These are phyloP conservation scores for Phytophthora quininea DNA, from an alignment of 352 stramenopile genomes.

Conservation along the genomic window DNA sequence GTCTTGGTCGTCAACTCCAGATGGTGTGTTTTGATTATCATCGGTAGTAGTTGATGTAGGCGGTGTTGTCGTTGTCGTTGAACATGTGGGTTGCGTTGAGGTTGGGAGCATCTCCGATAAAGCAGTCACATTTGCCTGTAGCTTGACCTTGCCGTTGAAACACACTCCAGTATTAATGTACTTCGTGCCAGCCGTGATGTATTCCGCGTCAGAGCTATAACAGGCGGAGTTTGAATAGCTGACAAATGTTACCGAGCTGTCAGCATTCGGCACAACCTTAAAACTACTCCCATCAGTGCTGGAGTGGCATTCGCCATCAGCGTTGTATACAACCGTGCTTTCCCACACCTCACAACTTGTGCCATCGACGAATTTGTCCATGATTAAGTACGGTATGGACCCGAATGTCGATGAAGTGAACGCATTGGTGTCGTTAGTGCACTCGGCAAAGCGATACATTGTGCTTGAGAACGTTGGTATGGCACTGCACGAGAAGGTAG, in stretches of 20 bases:
- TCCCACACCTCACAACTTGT: neutral
- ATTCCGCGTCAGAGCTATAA: conserved; percentile 7
- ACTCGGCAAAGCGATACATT: neutral
- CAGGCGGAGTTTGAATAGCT: conserved; percentile 10
- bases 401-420: conserved; percentile 1
- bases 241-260: conserved; percentile 12
- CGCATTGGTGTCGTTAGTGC: neutral
- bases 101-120: neutral
- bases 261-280: conserved; percentile 7
- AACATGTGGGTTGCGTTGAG: neutral
- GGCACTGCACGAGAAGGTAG: neutral
- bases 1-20: neutral
- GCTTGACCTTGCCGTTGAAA: too few relatives aligned
- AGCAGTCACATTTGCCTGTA: neutral
- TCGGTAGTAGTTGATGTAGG: neutral
- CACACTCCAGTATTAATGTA: neutral
- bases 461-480: neutral
- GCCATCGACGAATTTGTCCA: conserved; percentile 7
- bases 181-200: conserved; percentile 4
- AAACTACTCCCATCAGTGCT: conserved; percentile 10
- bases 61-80: neutral
- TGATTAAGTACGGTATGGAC: conserved; percentile 11
- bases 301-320: conserved; percentile 4
- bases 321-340: conserved; percentile 1
- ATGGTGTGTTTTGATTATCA: too few relatives aligned